Evolutionary conservation across 2,329 filamentous ascomycete genomes (phyloP), one percentile per base, ranked within the genome.

Genomic region (Metarhizium humberi): DNA sequence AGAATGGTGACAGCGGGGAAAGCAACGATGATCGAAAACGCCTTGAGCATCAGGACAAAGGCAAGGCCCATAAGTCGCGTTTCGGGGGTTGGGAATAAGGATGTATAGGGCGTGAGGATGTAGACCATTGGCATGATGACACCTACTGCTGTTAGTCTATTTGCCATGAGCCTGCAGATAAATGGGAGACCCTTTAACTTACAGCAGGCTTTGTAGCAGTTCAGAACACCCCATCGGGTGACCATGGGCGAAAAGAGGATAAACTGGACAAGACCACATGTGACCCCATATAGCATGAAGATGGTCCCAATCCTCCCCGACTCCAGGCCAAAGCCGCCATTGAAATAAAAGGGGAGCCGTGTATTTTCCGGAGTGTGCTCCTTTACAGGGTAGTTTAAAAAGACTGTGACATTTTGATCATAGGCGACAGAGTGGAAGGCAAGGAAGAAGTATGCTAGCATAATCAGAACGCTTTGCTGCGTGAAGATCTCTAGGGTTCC

Each of bases 1-100:
- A 97, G 77, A 62, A 97, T 96, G 6, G 90, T 95, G 30, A 82
- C 86, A 64, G 89, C 94, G 0, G 94, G 92, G 67, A 96, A 96
- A 1, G 87, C 87, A 64, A 96, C 86, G 60, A 95, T 94, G 57
- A 85, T 84, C 43, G 80, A 82, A 54, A 88, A 79, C 10, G 87
- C 86, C 68, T 95, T 95, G 63, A 85, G 62, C 46, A 89, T 70
- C 75, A 96, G 84, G 42, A 95, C 73, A 0, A 71, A 56, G 55
- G 91, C 77, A 51, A 95, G 75, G n/a, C 74, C 79, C 1, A 74
- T 69, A 62, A 87, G 80, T 53, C 88, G 87, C 3, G 64, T 49
- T 0, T 57, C 61, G 0, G 67, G 60, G 30, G 72, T 67, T 20
- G 77, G 68, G 58, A 86, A 74, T 0, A 96, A 79, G 0, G 85